phyloP scores from a whole-genome alignment of 441 rosid genomes.

The Mallotus japonicus region DNA sequence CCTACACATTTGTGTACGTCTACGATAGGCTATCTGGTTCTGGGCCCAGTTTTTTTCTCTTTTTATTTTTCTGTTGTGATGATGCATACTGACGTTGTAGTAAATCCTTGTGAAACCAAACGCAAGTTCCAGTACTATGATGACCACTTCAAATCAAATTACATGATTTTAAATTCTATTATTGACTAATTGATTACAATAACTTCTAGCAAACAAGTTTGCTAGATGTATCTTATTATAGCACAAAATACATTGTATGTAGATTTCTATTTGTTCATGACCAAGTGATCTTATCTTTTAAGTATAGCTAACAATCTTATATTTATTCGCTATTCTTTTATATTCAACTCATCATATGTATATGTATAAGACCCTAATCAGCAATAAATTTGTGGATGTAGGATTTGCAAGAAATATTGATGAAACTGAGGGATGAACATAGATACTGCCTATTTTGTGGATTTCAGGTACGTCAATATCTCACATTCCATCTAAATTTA shows the following conservation, averaged over 20 bases:
- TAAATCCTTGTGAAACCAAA: not conserved
- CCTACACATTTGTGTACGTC: not conserved
- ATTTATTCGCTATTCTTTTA: not conserved
- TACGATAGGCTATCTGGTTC: no score
- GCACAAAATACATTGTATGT: no score
- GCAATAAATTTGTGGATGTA: conserved; percentile 36
- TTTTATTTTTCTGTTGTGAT: not conserved
- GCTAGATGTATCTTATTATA: no score
- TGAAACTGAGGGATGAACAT: conserved; percentile 73
- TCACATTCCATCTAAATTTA: not conserved
- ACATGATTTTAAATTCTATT: not conserved
- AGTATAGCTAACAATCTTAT: not conserved
- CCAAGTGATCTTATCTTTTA: no score
- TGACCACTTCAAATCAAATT: not conserved
- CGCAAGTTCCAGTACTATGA: not conserved
- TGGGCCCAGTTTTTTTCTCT: not conserved
- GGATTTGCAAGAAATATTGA: conserved; percentile 74
- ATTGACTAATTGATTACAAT: not conserved
- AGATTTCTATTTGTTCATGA: no score
- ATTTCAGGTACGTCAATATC: conserved; percentile 48
- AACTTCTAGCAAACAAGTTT: not conserved
- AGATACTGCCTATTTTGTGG: conserved; percentile 86
- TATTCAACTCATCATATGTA: not conserved
- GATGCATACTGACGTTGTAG: no score
- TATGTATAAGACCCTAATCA: not conserved